Base-by-base conservation (phyloP, 345 rosid species). In the Rhodamnia argentea region DNA sequence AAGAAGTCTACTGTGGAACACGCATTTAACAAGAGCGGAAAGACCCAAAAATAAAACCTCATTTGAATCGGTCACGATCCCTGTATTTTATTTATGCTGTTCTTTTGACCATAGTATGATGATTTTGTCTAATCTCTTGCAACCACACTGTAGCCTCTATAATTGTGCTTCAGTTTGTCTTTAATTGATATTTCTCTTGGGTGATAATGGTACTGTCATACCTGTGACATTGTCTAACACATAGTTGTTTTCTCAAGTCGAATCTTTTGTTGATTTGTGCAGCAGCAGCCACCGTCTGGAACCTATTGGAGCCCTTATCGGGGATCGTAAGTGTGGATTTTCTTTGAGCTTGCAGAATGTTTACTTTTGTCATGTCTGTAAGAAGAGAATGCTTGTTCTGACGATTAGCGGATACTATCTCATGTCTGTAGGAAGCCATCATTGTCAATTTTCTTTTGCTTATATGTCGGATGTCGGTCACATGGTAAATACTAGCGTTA, bases 241-340 rank as follows among this genome's bases (percentile, higher is more conserved):
- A 62, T 27, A 29, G 75, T 29, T 62, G 42, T 83, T 86, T 83
- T 86, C 70, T 51, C 47, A 44, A 32, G 83, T 84, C 29, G 27
- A 52, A 62, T 29, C 70, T 58, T 59, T 13, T 82, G 59, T 59
- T 52, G n/a, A 54, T 47, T 24, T 82, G 76, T 53, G 85, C 59
- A 83, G 40, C 18, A 18, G 75, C 57, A 37, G 40, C 40, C 20
- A 29, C 12, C 6, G 29, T 7, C 42, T 64, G 85, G 32, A 47
- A 20, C 3, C 23, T 26, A 42, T 74, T 82, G 51, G 85, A 59
- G 81, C 76, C 85, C 70, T 8, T 22, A 13, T 83, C 83, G 32
- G 70, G 85, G 78, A 54, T n/a, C 75, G 85, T 87, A 44, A 53
- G 87, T 55, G 62, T 81, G 83, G 84, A 23, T 84, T 62, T 27